These are phyloP conservation scores for Oryza meyeriana DNA, from an alignment of 176 grass and related monocot species.

Conservation along the genomic window DNA sequence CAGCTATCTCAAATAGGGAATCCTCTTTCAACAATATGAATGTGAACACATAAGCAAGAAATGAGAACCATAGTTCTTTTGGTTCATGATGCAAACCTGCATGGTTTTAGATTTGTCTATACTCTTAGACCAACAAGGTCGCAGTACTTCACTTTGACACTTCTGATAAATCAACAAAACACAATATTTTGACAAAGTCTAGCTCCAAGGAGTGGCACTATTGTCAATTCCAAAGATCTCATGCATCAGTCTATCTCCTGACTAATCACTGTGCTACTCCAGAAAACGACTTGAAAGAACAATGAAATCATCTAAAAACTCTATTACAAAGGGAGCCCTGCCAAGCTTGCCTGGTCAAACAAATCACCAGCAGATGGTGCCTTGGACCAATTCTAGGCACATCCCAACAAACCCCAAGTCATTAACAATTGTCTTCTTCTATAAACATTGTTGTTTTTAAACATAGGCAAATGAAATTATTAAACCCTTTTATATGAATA, in stretches of 20 bases:
- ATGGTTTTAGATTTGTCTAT: slow-evolving; percentile 34
- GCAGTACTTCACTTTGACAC: slow-evolving; percentile 4
- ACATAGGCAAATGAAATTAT: not conserved
- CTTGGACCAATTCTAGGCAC: slow-evolving; percentile 22
- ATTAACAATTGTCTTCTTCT: not conserved
- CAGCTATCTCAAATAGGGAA: too few relatives aligned
- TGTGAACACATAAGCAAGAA: slow-evolving; percentile 26
- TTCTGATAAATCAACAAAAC: not conserved
- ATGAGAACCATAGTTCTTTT: not conserved
- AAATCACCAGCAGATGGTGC: not conserved
- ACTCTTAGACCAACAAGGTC: not conserved
- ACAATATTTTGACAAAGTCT: slow-evolving; percentile 25
- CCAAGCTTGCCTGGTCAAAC: slow-evolving; percentile 33
- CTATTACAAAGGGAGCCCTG: not conserved
- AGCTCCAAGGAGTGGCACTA: not conserved
- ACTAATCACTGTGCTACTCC: not conserved
- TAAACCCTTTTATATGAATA: not conserved
- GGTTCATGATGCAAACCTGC: slow-evolving; percentile 28
- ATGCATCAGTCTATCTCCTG: not conserved
- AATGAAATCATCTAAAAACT: not conserved
- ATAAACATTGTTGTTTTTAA: not conserved
- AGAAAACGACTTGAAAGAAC: not conserved
- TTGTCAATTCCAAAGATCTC: slow-evolving; percentile 29
- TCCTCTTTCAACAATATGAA: not conserved
- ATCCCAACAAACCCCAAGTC: not conserved